Evolutionary conservation across 441 rosid species (phyloP), one percentile per base, ranked within the genome.

Genomic region (Metrosideros polymorpha): DNA sequence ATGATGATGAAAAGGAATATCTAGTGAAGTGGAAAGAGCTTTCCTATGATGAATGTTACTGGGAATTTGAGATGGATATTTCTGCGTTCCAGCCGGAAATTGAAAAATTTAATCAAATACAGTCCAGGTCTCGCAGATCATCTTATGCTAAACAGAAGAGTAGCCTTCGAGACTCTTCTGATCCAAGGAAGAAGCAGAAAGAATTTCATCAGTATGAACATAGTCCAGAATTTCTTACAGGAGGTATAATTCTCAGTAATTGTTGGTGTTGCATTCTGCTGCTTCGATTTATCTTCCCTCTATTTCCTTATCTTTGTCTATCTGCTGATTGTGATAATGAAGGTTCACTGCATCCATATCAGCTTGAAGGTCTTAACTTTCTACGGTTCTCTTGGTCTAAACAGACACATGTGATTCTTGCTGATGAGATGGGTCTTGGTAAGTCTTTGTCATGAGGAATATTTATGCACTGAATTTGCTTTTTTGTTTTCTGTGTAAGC

Each of bases 381-480:
- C 86, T 98, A 89, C 96, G 99, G 57, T 98, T 94, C 90, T 96
- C 99, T 30, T 97, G 98, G 98, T 96, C 99, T 86, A 97, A 97
- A 88, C 98, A 96, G 86, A 98, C 99, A 2, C 99, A 98, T 91
- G 99, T 96, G 53, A 97, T 98, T 89, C 99, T 98, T 89, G 99
- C 99, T 84, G 99, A 98, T 94, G 99, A 98, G 91, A 98, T 98
- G 99, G 99, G 99, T 82, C 95, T 98, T 85, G 99, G 99, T 97
- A 91, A 91, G 89, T 89, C 59, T 85, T 89, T 51, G 54, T 83
- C 59, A 29, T 1, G 32, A 87, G 55, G 56, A 87, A 13, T 87
- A 88, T 45, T 57, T 52, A 85, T 77, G 42, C 59, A 19, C 35
- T 61, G n/a, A 42, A 24, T 54, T 77, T 86, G 19, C 42, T 45